These are phyloP conservation scores for Sporothrix schenckii DNA, from an alignment of 2,329 filamentous ascomycete genomes.

Conservation along the genomic window DNA sequence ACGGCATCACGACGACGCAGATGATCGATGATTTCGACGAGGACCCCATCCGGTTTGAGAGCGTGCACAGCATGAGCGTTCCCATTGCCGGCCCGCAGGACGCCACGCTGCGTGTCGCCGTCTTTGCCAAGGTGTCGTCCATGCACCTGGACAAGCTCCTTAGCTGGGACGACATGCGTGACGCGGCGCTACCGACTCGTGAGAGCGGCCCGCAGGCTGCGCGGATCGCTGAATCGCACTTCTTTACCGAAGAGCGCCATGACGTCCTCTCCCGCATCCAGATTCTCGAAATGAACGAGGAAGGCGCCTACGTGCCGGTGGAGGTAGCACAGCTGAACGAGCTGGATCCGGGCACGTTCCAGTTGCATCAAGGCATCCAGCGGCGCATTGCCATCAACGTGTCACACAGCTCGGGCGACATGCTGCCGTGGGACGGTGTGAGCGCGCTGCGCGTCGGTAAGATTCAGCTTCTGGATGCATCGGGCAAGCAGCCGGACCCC, in stretches of 20 bases:
- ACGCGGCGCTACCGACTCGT: constrained; percentile 65
- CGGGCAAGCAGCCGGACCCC: constrained; percentile 61
- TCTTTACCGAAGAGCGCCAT: constrained; percentile 89
- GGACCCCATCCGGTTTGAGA: constrained; percentile 88
- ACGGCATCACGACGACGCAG: constrained; percentile 90
- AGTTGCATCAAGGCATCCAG: constrained; percentile 93
- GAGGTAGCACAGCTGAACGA: constrained; percentile 87
- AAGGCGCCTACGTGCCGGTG: constrained; percentile 86
- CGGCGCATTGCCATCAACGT: constrained; percentile 83
- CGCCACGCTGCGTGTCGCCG: constrained; percentile 78
- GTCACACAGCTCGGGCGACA: constrained; percentile 88
- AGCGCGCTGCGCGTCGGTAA: constrained; percentile 75
- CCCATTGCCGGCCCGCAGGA: constrained; percentile 75
- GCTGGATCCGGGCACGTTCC: constrained; percentile 86
- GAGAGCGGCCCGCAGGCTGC: constrained; percentile 57
- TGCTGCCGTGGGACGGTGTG: constrained; percentile 85
- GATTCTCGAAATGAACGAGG: constrained; percentile 87
- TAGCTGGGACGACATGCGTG: constrained; percentile 98
- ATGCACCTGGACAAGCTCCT: constrained; percentile 97
- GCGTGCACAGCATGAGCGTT: constrained; percentile 96
- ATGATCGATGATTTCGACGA: constrained; percentile 95
- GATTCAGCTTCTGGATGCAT: constrained; percentile 80
- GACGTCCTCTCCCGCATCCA: constrained; percentile 88
- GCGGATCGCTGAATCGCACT: constrained; percentile 87
- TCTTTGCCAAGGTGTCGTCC: constrained; percentile 85